Percentiles rank a stretch among this genome's conserved stretches.
phyloP scores from a whole-genome alignment of 768 basidiomycete genomes.

The Dacryopinax primogenitus region DNA sequence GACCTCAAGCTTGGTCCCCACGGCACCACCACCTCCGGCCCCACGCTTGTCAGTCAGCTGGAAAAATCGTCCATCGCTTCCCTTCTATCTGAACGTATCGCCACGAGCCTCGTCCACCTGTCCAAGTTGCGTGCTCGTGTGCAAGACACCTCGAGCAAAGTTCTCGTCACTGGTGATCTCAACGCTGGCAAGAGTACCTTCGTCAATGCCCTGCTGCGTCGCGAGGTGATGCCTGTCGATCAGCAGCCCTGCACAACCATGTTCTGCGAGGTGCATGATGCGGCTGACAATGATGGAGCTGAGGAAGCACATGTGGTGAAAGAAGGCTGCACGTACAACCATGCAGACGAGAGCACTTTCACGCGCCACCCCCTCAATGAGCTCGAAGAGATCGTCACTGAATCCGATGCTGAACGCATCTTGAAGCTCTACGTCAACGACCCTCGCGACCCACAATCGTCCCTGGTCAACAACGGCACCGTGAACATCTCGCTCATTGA shows the following conservation, averaged over 20 bases:
- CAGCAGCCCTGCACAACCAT: slow-evolving; percentile 96
- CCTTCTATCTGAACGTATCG: slow-evolving; percentile 75
- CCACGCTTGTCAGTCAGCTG: slow-evolving; percentile 74
- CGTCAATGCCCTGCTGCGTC: slow-evolving; percentile 84
- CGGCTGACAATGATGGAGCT: slow-evolving; percentile 58
- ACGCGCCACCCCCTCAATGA: slow-evolving; percentile 50
- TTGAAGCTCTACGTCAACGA: slow-evolving; percentile 86
- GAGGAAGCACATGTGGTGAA: slow-evolving; percentile 81
- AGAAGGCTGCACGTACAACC: slow-evolving; percentile 53
- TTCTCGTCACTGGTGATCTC: slow-evolving; percentile 93
- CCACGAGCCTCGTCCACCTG: slow-evolving; percentile 60
- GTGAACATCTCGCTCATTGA: slow-evolving; percentile 98
- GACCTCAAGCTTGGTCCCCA: slow-evolving; percentile 83
- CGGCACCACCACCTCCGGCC: slow-evolving; percentile 46
- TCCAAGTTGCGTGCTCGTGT: slow-evolving; percentile 75
- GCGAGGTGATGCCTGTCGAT: slow-evolving; percentile 90
- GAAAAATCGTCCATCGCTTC: slow-evolving; percentile 89
- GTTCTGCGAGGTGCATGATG: slow-evolving; percentile 93
- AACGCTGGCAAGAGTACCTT: slow-evolving; percentile 98
- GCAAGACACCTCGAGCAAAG: slow-evolving; percentile 84
- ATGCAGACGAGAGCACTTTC: slow-evolving; percentile 63
- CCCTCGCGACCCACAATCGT: slow-evolving; percentile 59
- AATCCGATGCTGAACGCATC: slow-evolving; percentile 53
- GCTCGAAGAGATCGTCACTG: slow-evolving; percentile 66
- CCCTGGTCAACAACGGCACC: slow-evolving; percentile 85